These are phyloP conservation scores for Fusarium keratoplasticum DNA, from an alignment of 2,329 filamentous ascomycete genomes.

Conservation along the genomic window DNA sequence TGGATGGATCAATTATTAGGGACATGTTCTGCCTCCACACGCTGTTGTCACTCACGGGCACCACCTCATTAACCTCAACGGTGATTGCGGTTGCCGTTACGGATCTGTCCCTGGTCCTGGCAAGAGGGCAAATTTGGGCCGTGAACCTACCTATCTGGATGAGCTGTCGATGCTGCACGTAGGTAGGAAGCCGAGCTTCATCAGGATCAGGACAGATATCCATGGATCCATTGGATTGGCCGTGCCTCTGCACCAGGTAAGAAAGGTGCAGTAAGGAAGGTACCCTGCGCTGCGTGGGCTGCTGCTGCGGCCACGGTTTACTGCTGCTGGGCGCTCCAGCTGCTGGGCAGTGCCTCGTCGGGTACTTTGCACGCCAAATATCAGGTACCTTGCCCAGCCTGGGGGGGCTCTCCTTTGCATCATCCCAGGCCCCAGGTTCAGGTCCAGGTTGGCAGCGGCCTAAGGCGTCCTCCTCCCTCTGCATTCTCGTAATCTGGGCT, in stretches of 20 bases:
- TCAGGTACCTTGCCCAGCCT: slow-evolving; percentile 15
- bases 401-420: slow-evolving; percentile 31
- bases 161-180: not conserved
- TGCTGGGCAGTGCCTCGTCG: slow-evolving; percentile 9
- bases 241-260: not conserved
- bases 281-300: not conserved
- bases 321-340: not conserved
- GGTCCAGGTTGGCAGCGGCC: slow-evolving; percentile 34
- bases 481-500: slow-evolving; percentile 34
- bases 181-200: slow-evolving; percentile 6
- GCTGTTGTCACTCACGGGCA: not conserved
- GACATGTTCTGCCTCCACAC: slow-evolving; percentile 8
- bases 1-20: not conserved
- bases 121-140: not conserved
- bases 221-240: not conserved
- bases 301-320: not conserved
- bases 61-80: slow-evolving; percentile 2
- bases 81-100: not conserved
- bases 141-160: not conserved
- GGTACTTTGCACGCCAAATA: slow-evolving; percentile 18
- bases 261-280: not conserved
- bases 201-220: slow-evolving; percentile 9
- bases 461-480: slow-evolving; percentile 32
- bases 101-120: slow-evolving; percentile 1
- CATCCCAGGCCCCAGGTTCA: slow-evolving; percentile 32